Evolutionary conservation across 768 basidiomycete species (phyloP).

Genomic region (Neoboletus brunneissimus): DNA sequence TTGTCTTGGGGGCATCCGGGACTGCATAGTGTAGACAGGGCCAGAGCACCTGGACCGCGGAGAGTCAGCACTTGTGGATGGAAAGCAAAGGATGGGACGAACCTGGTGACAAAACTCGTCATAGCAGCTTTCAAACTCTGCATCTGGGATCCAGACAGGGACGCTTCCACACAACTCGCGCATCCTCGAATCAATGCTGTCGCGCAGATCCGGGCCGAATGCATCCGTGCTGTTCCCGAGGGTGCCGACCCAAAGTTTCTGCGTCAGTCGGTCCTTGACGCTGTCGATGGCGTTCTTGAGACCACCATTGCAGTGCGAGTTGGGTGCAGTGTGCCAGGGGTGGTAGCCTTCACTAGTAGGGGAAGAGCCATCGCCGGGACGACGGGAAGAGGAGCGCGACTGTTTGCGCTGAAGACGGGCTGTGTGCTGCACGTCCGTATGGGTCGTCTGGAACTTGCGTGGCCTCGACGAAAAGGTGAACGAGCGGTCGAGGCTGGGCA

Average conservation of each 20-base stretch:
- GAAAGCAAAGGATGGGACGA: conserved; percentile 19
- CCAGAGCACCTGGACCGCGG: conserved; percentile 60
- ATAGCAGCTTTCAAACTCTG: conserved; percentile 75
- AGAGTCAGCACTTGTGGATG: conserved; percentile 19
- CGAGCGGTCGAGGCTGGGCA: conserved; percentile 24
- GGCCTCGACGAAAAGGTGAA: conserved; percentile 25
- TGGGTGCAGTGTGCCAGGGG: conserved; percentile 51
- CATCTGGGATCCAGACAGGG: conserved; percentile 80
- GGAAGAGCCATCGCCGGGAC: conserved; percentile 35
- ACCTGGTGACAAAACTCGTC: conserved; percentile 87
- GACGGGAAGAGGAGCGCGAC: conserved; percentile 52
- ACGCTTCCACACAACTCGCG: conserved; percentile 39
- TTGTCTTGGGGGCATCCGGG: conserved; percentile 84
- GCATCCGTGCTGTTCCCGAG: conserved; percentile 69
- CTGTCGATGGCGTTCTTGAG: conserved; percentile 79
- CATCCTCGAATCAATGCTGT: conserved; percentile 53
- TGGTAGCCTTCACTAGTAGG: conserved; percentile 21
- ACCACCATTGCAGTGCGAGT: conserved; percentile 78
- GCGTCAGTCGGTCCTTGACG: conserved; percentile 51
- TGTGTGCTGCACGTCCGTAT: conserved; percentile 37
- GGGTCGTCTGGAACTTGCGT: conserved; percentile 52
- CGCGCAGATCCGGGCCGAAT: conserved; percentile 53
- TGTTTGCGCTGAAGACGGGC: conserved; percentile 48
- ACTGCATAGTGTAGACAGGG: conserved; percentile 84
- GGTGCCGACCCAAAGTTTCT: conserved; percentile 66